A percentile compares a stretch with the other conserved stretches of the same genome.
Evolutionary conservation across 306 rosid genomes (phyloP).

Genomic region (barrel medic (Medicago truncatula)): DNA sequence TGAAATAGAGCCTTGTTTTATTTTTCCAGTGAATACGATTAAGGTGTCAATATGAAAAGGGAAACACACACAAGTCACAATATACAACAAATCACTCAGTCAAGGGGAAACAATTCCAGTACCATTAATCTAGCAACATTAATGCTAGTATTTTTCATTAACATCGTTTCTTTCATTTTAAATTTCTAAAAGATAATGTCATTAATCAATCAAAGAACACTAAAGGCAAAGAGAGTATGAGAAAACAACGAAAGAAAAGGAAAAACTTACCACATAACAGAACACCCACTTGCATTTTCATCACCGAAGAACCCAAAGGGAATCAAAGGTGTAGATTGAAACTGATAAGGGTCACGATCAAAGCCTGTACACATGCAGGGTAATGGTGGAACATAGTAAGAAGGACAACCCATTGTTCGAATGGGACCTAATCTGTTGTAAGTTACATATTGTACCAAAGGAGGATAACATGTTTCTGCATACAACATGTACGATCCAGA

Average conservation of each 20-base stretch:
- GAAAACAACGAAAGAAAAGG: too few species aligned
- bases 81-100: background rate
- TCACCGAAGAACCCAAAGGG: conserved; percentile 79
- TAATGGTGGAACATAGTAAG: conserved; percentile 50
- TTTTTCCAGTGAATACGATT: conserved; percentile 5
- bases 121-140: background rate
- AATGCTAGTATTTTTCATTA: background rate
- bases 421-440: conserved; percentile 54
- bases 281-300: conserved; percentile 78
- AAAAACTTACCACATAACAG: conserved; percentile 48
- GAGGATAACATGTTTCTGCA: conserved; percentile 50
- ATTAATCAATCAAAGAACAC: too few species aligned
- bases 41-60: background rate
- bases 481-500: conserved; percentile 48
- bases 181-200: too few species aligned
- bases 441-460: conserved; percentile 42
- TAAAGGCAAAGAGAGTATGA: too few species aligned
- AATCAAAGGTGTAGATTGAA: conserved; percentile 48
- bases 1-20: conserved; percentile 2
- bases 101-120: background rate
- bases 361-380: conserved; percentile 54
- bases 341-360: conserved; percentile 43
- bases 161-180: too few species aligned
- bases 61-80: background rate
- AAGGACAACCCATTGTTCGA: conserved; percentile 50